Evolutionary conservation across 2,329 filamentous ascomycete genomes (phyloP).

Genomic region (Furcasterigmium sp.): DNA sequence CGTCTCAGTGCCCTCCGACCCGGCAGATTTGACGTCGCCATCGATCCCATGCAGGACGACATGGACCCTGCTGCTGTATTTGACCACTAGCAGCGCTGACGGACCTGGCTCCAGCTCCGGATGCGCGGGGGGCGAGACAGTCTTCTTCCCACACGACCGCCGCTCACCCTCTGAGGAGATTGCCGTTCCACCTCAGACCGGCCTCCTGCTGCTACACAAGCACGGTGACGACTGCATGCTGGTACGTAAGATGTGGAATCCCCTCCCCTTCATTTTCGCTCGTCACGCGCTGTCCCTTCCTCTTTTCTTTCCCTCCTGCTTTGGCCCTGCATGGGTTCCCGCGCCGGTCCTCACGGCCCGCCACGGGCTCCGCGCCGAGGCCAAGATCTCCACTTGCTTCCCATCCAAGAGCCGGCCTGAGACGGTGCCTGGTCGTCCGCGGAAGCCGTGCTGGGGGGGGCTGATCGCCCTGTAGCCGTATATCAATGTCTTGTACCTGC

Average conservation of each 20-base stretch:
- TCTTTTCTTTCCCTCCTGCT: background rate
- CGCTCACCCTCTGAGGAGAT: slow-evolving; percentile 58
- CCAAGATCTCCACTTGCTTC: too few relatives aligned
- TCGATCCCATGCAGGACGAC: slow-evolving; percentile 61
- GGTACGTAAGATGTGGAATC: slow-evolving; percentile 32
- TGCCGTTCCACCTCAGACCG: slow-evolving; percentile 70
- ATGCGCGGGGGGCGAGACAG: slow-evolving; percentile 81
- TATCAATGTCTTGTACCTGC: background rate
- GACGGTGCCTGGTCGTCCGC: too few relatives aligned
- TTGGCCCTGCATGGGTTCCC: slow-evolving; percentile 26
- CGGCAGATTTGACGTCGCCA: slow-evolving; percentile 23
- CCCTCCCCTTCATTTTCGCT: background rate
- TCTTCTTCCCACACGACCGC: slow-evolving; percentile 75
- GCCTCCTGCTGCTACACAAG: slow-evolving; percentile 79
- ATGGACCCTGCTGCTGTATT: slow-evolving; percentile 86
- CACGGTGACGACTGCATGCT: slow-evolving; percentile 87
- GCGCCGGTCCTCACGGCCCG: background rate
- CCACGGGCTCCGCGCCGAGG: background rate
- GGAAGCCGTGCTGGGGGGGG: too few relatives aligned
- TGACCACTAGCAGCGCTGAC: slow-evolving; percentile 57
- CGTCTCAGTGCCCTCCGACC: slow-evolving; percentile 32
- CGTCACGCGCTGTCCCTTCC: background rate
- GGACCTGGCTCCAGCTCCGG: slow-evolving; percentile 43
- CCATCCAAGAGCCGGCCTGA: too few relatives aligned
- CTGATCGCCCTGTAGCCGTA: too few relatives aligned